These are phyloP conservation scores for Hypoxylon rickii DNA, from an alignment of 495 filamentous ascomycete species.

Conservation along the genomic window DNA sequence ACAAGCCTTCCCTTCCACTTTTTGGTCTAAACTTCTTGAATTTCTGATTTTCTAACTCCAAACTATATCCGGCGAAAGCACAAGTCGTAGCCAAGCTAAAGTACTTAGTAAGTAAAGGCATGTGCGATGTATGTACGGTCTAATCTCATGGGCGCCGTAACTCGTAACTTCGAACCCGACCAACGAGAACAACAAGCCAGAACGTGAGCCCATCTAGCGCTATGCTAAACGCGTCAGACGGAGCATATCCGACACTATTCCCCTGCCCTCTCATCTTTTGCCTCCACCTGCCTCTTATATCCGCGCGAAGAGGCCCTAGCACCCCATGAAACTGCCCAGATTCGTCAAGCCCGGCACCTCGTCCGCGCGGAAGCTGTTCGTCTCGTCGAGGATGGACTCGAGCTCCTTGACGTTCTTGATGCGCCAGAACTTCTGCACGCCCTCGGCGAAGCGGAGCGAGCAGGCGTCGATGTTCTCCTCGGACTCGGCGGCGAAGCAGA, in stretches of 20 bases:
- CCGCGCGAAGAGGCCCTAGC: conserved; percentile 24
- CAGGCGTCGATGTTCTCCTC: conserved; percentile 66
- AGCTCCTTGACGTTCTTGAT: conserved; percentile 68
- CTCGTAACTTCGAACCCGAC: background rate
- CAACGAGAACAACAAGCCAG: background rate
- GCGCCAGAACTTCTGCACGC: conserved; percentile 73
- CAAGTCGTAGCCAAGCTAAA: no score
- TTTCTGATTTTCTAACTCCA: conserved; percentile 1
- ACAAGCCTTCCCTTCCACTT: no score
- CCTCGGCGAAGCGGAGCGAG: conserved; percentile 66
- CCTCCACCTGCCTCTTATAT: background rate
- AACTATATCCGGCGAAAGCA: background rate
- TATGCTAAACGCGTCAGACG: background rate
- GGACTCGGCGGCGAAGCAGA: conserved; percentile 84
- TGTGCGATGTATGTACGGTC: conserved; percentile 1
- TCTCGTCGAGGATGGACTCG: conserved; percentile 50
- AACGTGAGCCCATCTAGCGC: no score
- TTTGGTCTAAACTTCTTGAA: background rate
- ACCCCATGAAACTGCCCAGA: conserved; percentile 39
- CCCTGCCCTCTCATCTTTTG: background rate
- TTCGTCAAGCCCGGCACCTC: conserved; percentile 22
- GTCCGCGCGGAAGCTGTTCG: conserved; percentile 1
- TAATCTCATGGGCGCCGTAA: background rate
- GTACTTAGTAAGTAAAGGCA: no score
- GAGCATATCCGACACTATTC: background rate